These are phyloP conservation scores for Candida glucosophila DNA, from an alignment of 1,139 yeast genomes.

Conservation along the genomic window DNA sequence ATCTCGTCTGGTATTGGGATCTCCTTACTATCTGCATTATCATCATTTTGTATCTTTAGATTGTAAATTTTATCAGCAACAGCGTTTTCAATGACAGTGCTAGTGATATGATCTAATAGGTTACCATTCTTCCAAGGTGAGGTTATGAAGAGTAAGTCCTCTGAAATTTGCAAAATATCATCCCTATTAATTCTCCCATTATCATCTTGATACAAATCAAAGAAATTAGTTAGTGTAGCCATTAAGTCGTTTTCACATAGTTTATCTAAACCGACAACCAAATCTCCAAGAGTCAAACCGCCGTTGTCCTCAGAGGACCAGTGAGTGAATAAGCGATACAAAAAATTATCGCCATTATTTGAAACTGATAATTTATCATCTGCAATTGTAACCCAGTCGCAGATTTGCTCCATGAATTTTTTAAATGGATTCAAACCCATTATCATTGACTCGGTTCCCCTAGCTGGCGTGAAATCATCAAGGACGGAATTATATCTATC, in stretches of 20 bases:
- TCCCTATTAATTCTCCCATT: constrained; percentile 66
- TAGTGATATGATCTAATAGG: constrained; percentile 52
- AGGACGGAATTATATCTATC: constrained; percentile 79
- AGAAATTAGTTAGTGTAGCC: constrained; percentile 72
- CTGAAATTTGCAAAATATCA: constrained; percentile 75
- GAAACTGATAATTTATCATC: too few species aligned
- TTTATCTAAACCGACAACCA: constrained; percentile 65
- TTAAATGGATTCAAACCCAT: constrained; percentile 72
- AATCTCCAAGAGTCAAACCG: constrained; percentile 57
- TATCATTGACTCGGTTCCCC: constrained; percentile 59
- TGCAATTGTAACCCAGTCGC: constrained; percentile 85
- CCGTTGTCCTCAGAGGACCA: constrained; percentile 59
- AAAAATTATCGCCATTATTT: constrained; percentile 27
- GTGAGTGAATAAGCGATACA: constrained; percentile 53
- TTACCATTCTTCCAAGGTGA: constrained; percentile 74
- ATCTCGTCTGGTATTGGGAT: constrained; percentile 51
- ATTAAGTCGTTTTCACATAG: constrained; percentile 68
- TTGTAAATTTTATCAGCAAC: constrained; percentile 52
- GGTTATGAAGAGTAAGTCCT: constrained; percentile 74
- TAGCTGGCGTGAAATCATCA: constrained; percentile 54
- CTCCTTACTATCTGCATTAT: constrained; percentile 15
- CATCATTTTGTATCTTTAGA: constrained; percentile 15
- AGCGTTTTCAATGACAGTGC: constrained; percentile 51
- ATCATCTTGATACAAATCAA: constrained; percentile 62
- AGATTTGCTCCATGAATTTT: constrained; percentile 68